Evolutionary conservation across 106 monocot genomes (phyloP), one percentile per base, ranked within the genome.

Genomic region (Phalaenopsis aphrodite): DNA sequence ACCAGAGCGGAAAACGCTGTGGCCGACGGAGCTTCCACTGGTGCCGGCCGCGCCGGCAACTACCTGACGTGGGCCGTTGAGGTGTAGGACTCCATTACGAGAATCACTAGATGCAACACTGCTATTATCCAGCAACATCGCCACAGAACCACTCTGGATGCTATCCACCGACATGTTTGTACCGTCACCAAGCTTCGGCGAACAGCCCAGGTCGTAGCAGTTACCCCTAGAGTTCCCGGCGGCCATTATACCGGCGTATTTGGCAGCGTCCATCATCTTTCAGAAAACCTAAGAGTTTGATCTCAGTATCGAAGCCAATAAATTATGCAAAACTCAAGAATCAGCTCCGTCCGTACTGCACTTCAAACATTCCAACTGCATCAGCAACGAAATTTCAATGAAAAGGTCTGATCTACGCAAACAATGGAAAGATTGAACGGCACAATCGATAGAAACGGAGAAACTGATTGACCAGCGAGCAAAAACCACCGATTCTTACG

Each of bases 81-180:
- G 82, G 73, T 78, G 72, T 1, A 77, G 79, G 2, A 82, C 55
- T 47, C 78, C 61, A 24, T 79, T 85, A 6, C 46, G 82, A 9
- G 86, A 83, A 48, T 85, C 78, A 66, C 30, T 82, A 5, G 78
- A 82, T 58, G 81, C 78, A 9, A 86, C 80, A 16, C 86, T 86
- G 75, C 86, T 86, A 41, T 83, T 86, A 14, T 80, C 83, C 11
- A 80, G 77, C 16, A 80, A 86, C 86, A 83, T 86, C 56, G 83
- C 68, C 4, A 80, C 74, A 2, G 86, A 83, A n/a, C 75, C 82
- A 37, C 78, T 79, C 12, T 82, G 72, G 5, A 45, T 58, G 18
- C 80, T 86, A 42, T 86, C 86, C 10, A 86, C 38, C 4, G 86
- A 86, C 83, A 86, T 80, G 79, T 77, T 79, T n/a, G 86, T 83